Conservation (phyloP, 805 yeast genomes). For the Komagataella ulmi region DNA sequence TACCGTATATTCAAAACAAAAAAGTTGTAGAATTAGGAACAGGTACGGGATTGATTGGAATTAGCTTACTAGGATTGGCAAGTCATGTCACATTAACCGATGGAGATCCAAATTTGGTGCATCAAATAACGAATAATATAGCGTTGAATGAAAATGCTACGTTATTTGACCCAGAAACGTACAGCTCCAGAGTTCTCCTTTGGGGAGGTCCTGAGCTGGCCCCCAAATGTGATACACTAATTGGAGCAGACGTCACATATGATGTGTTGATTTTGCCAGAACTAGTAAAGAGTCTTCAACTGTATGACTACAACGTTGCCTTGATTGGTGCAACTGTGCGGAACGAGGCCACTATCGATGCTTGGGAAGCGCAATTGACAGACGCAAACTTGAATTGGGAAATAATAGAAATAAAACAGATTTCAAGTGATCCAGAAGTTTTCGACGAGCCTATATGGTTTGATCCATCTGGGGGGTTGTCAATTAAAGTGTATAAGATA, state of each 20-base stretch:
- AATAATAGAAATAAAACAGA: neutral
- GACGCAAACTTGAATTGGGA: neutral
- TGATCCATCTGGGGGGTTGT: neutral
- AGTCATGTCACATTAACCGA: constrained; percentile 40
- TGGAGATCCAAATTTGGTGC: constrained; percentile 47
- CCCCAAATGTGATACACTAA: constrained; percentile 29
- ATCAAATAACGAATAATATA: constrained; percentile 30
- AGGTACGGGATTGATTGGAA: constrained; percentile 77
- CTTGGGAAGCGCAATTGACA: constrained; percentile 20
- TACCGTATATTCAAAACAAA: constrained; percentile 5
- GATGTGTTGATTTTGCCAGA: constrained; percentile 48
- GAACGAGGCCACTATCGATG: constrained; percentile 34
- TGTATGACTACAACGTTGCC: constrained; percentile 6
- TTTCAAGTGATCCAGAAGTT: neutral
- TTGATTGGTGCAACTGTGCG: constrained; percentile 66
- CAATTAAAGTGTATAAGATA: neutral
- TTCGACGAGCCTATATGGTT: neutral
- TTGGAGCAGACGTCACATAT: constrained; percentile 87
- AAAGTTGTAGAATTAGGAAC: constrained; percentile 66
- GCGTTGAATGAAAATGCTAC: constrained; percentile 21
- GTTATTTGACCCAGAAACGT: constrained; percentile 6
- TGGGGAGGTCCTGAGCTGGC: constrained; percentile 41
- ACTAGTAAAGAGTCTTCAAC: constrained; percentile 16
- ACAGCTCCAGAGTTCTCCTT: constrained; percentile 27
- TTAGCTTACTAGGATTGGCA: constrained; percentile 19